A percentile compares a stretch with the other conserved stretches of the same genome.
These are phyloP conservation scores for Oxyria digyna DNA, from an alignment of 148 eudicot genomes.

Conservation along the genomic window DNA sequence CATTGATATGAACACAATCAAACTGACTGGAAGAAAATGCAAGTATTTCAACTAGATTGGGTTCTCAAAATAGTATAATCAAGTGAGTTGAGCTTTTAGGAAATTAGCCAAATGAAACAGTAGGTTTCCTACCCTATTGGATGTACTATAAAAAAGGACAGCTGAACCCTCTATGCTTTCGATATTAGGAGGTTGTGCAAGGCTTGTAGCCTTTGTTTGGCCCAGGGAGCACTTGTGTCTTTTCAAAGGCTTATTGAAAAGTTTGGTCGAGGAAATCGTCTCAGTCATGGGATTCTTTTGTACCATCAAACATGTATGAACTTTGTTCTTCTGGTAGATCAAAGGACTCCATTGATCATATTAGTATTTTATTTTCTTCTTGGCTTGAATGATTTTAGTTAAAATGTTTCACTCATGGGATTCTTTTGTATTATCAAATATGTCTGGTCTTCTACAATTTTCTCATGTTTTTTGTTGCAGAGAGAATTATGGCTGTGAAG, in stretches of 20 bases:
- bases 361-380: neutral
- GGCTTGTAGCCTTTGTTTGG: neutral
- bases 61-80: no score
- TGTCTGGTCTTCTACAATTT: neutral
- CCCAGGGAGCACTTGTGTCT: neutral
- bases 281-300: no score
- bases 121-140: no score
- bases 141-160: no score
- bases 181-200: neutral
- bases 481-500: constrained; percentile 99
- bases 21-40: no score
- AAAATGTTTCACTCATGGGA: no score
- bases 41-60: no score
- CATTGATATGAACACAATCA: no score
- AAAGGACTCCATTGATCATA: no score
- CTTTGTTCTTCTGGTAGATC: no score
- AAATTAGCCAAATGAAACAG: no score
- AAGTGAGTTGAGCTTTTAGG: neutral
- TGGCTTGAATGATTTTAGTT: neutral
- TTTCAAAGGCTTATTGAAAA: neutral
- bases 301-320: no score
- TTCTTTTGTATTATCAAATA: neutral
- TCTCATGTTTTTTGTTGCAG: constrained; percentile 28
- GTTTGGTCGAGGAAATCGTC: neutral
- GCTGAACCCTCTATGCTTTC: neutral